Base-by-base conservation (phyloP, 169 alveolate genomes). In the Plasmodium ovale region DNA sequence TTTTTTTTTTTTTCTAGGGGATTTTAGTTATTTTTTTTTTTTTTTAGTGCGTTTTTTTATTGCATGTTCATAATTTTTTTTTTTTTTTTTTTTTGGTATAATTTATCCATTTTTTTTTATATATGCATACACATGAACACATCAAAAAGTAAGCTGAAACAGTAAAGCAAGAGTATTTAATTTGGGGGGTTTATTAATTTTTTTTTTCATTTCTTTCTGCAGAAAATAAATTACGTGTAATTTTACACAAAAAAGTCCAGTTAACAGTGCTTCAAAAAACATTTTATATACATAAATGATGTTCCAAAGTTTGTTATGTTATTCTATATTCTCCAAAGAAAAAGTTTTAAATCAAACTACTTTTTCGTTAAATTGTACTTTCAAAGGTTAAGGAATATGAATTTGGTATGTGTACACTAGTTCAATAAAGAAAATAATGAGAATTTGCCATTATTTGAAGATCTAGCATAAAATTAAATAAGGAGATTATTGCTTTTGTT, bases 51-150 rank as follows among this genome's bases (percentile, higher is more conserved):
- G 54, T 59, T 74, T 59, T 74, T 21, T 39, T 44, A 59, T 51
- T 59, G 71, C 70, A 74, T 74, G 88, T 74, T 59, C 72, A 74
- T 59, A 59, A 74, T 42, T 60, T 74, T 74, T 59, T 59, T 58
- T 59, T 27, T 37, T 54, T 72, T 44, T 47, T 44, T 49, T 44
- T 70, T 44, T 33, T 23, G 25, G n/a, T n/a, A n/a, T n/a, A n/a
- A n/a, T n/a, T n/a, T n/a, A n/a, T n/a, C n/a, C n/a, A n/a, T n/a
- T n/a, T n/a, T n/a, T 23, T 44, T 23, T 21, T 53, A 31, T 72
- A 44, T n/a, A 21, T 59, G 68, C 64, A 47, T 60, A 62, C 88
- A 39, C 23, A 35, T 72, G 33, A 54, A 12, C 53, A 62, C 51
- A 14, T 21, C 12, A 16, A 7, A 31, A 72, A 23, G 31, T 6